phyloP scores from a whole-genome alignment of 2,329 filamentous ascomycete genomes.

The Reticulascus tulasneorum region DNA sequence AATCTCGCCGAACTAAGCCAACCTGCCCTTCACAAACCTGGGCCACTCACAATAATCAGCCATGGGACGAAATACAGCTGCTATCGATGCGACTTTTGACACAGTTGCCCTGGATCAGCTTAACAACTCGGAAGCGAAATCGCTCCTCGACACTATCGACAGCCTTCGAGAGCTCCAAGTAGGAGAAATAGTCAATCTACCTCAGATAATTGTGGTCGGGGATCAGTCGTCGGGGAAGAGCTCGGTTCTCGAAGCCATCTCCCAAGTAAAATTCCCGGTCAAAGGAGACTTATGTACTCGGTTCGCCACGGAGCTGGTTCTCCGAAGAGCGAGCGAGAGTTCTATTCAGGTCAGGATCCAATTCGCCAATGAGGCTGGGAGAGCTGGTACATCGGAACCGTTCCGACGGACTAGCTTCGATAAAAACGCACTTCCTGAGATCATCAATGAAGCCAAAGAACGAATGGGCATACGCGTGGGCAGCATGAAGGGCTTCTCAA shows the following conservation, averaged over 20 bases:
- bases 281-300: conserved; percentile 54
- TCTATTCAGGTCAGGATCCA: conserved; percentile 40
- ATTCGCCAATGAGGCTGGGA: conserved; percentile 22
- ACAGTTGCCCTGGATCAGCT: conserved; percentile 33
- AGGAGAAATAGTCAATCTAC: conserved; percentile 41
- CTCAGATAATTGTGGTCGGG: conserved; percentile 56
- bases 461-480: conserved; percentile 43
- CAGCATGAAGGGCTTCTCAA: conserved; percentile 31
- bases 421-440: conserved; percentile 34
- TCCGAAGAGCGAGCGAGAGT: conserved; percentile 35
- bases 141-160: conserved; percentile 50
- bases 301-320: conserved; percentile 57
- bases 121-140: conserved; percentile 37
- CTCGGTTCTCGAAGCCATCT: conserved; percentile 62
- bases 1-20: too few relatives aligned
- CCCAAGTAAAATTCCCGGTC: conserved; percentile 54
- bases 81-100: conserved; percentile 19
- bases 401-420: conserved; percentile 14
- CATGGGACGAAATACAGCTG: too few relatives aligned
- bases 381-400: too few relatives aligned
- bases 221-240: conserved; percentile 60
- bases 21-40: too few relatives aligned
- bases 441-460: conserved; percentile 49
- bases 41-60: too few relatives aligned
- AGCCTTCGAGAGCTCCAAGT: conserved; percentile 46